Evolutionary conservation across 2,329 filamentous ascomycete species (phyloP), one percentile per base, ranked within the genome.

Genomic region (Hypomyces perniciosus): DNA sequence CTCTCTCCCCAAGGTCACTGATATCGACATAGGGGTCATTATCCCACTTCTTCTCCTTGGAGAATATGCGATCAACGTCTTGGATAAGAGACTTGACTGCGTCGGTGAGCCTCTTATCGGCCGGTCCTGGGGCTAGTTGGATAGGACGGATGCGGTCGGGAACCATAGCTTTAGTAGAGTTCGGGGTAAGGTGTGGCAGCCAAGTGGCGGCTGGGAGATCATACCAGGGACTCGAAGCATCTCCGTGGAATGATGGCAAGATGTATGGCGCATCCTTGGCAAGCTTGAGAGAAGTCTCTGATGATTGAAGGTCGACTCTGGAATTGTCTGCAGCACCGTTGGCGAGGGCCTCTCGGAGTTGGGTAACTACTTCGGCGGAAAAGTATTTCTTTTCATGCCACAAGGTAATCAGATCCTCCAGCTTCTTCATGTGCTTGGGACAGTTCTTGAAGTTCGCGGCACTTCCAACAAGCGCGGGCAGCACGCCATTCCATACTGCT

Each of bases 191-290:
- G 50, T 87, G 84, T 4, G 86, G 86, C 43, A 95, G 78, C 74
- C 91, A 85, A 57, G 88, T 92, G 2, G 83, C 86, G 1, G 89
- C 89, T 0, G 90, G 90, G 1, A 95, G 72, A 57, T 95, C 89
- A 68, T 90, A 87, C 80, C 86, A 95, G 0, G 86, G 83, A 4
- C 78, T 82, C 0, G 80, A 78, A 2, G 77, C 70, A 62, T 95
- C 88, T 38, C 90, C 90, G 64, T 95, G 90, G 50, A 79, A 80
- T 1, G 86, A 75, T 20, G 90, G 90, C 66, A 95, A 78, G 29
- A 85, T 68, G 61, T 82, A 92, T 0, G 86, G 85, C 1, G 71
- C 71, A 53, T 84, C 75, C 59, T 80, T 84, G 12, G 76, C 70
- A 5, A 71, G 62, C 55, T 71, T 72, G 4, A 68, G 27, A 3